phyloP scores from a whole-genome alignment of 352 stramenopile genomes.

The Thraustotheca clavata region DNA sequence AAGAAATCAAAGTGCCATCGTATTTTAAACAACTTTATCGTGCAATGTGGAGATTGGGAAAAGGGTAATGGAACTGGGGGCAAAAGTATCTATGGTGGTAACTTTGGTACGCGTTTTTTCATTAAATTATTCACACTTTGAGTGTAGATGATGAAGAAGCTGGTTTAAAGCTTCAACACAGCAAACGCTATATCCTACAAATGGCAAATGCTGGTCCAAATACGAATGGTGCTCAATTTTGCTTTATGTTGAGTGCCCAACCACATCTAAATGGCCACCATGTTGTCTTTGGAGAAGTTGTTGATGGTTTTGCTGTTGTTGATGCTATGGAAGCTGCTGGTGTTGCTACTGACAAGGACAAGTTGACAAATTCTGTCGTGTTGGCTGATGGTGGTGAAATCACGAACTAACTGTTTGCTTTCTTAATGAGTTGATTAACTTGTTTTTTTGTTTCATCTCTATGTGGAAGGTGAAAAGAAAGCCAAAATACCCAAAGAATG shows the following conservation, averaged over 20 bases:
- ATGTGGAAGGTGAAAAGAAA: no score
- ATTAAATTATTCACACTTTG: neutral
- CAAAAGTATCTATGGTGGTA: conserved; percentile 21
- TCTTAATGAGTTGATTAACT: no score
- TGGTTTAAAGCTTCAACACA: conserved; percentile 63
- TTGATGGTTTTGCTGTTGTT: conserved; percentile 12
- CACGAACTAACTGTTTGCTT: conserved; percentile 14
- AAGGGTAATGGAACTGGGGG: neutral
- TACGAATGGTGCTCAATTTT: conserved; percentile 94
- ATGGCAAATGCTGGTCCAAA: conserved; percentile 89
- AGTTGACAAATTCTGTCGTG: conserved; percentile 11
- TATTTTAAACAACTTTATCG: conserved; percentile 90
- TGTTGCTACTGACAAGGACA: neutral
- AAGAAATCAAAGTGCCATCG: conserved; percentile 88
- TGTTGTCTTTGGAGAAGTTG: conserved; percentile 22
- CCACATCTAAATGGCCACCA: conserved; percentile 21
- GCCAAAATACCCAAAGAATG: no score
- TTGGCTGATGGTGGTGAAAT: conserved; percentile 17
- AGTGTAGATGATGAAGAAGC: conserved; percentile 90
- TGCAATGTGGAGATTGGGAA: conserved; percentile 68
- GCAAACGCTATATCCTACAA: conserved; percentile 66
- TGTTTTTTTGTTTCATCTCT: no score
- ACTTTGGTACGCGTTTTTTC: conserved; percentile 11
- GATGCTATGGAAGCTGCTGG: conserved; percentile 4
- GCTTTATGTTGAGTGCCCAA: conserved; percentile 57